Conservation (phyloP, 164 flowering plant genomes). For the Magnolia changhungtana region DNA sequence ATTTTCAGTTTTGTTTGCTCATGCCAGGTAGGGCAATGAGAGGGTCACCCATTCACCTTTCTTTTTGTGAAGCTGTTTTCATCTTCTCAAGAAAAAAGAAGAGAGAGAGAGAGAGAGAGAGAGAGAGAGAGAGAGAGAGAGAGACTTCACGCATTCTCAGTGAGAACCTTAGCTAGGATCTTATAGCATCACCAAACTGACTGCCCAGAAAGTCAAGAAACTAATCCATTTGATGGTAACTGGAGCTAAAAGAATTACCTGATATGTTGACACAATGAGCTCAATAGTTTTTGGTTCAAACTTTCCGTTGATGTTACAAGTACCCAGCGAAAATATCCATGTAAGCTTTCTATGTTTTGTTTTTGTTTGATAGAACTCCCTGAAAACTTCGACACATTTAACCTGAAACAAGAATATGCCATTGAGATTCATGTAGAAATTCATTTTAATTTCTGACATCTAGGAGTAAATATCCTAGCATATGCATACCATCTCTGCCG, state of each 20-base stretch:
- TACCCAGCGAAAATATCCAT: conserved; percentile 91
- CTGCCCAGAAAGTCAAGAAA: neutral
- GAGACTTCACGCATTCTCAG: too few relatives aligned
- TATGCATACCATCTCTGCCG: conserved; percentile 61
- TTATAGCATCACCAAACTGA: neutral
- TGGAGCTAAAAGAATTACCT: conserved; percentile 40
- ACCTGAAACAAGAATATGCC: conserved; percentile 57
- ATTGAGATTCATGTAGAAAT: neutral
- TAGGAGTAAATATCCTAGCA: neutral
- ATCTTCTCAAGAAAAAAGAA: too few relatives aligned
- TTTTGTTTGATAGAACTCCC: conserved; percentile 74
- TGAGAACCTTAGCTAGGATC: too few relatives aligned
- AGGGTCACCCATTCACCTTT: too few relatives aligned
- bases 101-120: too few relatives aligned
- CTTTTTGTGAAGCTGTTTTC: too few relatives aligned
- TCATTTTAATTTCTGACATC: neutral
- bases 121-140: too few relatives aligned
- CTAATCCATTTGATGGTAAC: neutral
- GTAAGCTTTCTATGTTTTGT: conserved; percentile 88
- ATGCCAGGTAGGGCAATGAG: too few relatives aligned
- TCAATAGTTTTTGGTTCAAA: conserved; percentile 79
- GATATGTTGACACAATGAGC: conserved; percentile 80
- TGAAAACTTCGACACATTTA: conserved; percentile 78
- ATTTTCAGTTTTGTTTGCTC: too few relatives aligned
- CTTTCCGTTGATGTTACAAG: conserved; percentile 74